Evolutionary conservation across 441 rosid species (phyloP), one percentile per base, ranked within the genome.

Genomic region (Bocquillonia castaneifolia): DNA sequence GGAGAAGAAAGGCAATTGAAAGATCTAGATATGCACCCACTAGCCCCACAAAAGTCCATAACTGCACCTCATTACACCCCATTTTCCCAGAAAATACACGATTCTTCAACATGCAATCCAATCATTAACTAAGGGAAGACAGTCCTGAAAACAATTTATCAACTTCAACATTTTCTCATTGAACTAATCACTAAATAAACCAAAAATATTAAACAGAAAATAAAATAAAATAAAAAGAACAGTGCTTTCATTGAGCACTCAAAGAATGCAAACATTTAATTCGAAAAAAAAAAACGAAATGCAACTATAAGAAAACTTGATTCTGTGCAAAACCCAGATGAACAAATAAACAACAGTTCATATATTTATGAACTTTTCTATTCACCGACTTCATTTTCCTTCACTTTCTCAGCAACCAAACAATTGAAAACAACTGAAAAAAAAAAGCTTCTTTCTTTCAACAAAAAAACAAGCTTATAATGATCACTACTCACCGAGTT

Each of bases 21-120:
- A 92, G 86, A 83, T 92, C 92, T 57, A 86, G 81, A 79, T 81
- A 88, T 47, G 91, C 93, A 75, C 85, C 85, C 36, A 87, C 93
- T 58, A 87, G 74, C 45, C 76, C 88, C n/a, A 70, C 53, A 66
- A 91, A 86, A 42, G 89, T 88, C 98, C 98, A 92, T 23, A 68
- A 70, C 36, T 77, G 61, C 51, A 83, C 77, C 72, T 74, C 88
- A 8, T 76, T 53, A 81, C 86, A 84, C 53, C 77, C 67, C 90
- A 83, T 83, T 64, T 74, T 77, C 54, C 65, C 32, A 34, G 23
- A 28, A 17, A 18, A 64, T 5, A 31, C 6, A 36, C 40, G 9
- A 48, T 50, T 15, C 47, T 47, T 34, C 67, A 39, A 32, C 3
- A 54, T 34, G n/a, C n/a, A n/a, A n/a, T 25, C 59, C 47, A 72